Evolutionary conservation across 2,329 filamentous ascomycete genomes (phyloP), one percentile per base, ranked within the genome.

Genomic region (Curvularia sp.): DNA sequence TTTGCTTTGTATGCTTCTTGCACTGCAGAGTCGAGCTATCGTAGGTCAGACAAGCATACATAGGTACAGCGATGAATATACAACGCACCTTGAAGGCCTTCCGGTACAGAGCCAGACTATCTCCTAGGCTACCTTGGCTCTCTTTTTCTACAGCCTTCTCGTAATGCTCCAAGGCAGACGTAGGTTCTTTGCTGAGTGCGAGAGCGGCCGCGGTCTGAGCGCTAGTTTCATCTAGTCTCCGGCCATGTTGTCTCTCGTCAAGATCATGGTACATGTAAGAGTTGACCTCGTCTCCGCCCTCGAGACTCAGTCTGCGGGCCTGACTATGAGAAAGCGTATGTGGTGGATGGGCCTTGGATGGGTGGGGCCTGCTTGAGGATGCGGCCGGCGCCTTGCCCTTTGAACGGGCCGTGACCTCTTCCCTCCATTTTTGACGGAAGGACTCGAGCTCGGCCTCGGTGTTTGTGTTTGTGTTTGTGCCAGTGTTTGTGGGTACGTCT

Each of bases 111-210:
- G 86, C 87, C 54, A 99, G 76, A 73, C 94, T 98, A 63, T 98
- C 94, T 5, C 93, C 93, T 49, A 98, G 82, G 62, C 87, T 95
- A 0, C 95, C 95, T 68, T 90, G 86, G 0, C 84, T 86, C 78
- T 99, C 95, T 76, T 89, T 93, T 78, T 96, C 90, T 55, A 97
- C 93, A 3, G 94, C 95, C 73, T 86, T 87, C 75, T 98, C 95
- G 70, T 95, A 98, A 76, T 97, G 91, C 68, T 98, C 95, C 15
- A 99, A 79, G 0, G 95, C 95, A 10, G 93, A 91, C 21, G 82
- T 81, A 4, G 90, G 90, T 66, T 89, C 85, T 57, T 74, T 64
- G 18, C 62, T 71, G 21, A 60, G 64, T 10, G 66, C 59, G 3
- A 73, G 64, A 58, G 75, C 66, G 60, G 74, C 67, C 48, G 67